phyloP scores from a whole-genome alignment of 805 yeast species.

The Hyphopichia homilentoma region DNA sequence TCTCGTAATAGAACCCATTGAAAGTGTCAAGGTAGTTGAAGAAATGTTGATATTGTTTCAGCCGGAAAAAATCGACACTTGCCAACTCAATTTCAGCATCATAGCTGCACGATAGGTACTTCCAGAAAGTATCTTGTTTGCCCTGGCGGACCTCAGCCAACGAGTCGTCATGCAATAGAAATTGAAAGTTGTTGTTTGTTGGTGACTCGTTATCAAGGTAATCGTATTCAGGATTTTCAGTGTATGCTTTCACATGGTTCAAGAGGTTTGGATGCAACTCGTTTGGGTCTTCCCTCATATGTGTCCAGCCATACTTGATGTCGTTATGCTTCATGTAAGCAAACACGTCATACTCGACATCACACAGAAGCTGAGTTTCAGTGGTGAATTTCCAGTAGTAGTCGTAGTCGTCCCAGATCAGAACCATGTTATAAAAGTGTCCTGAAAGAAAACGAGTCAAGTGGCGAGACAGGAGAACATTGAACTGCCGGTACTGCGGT shows the following conservation, averaged over 20 bases:
- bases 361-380: slow-evolving; percentile 18
- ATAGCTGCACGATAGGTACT: slow-evolving; percentile 8
- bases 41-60: slow-evolving; percentile 9
- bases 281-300: slow-evolving; percentile 7
- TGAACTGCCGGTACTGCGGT: slow-evolving; percentile 26
- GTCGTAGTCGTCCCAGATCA: slow-evolving; percentile 17
- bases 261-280: slow-evolving; percentile 8
- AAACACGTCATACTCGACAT: slow-evolving; percentile 22
- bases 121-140: slow-evolving; percentile 6
- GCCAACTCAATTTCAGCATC: slow-evolving; percentile 11
- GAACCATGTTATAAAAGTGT: slow-evolving; percentile 15
- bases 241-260: slow-evolving; percentile 6
- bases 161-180: slow-evolving; percentile 3
- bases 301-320: slow-evolving; percentile 19
- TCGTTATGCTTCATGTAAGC: slow-evolving; percentile 17
- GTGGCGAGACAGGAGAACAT: slow-evolving; percentile 14
- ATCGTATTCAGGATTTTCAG: slow-evolving; percentile 4
- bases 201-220: background rate
- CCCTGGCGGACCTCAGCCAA: slow-evolving; percentile 1
- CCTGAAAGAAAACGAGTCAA: slow-evolving; percentile 19
- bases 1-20: slow-evolving; percentile 9
- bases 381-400: slow-evolving; percentile 26
- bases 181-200: slow-evolving; percentile 6
- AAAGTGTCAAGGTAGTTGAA: slow-evolving; percentile 8
- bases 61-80: slow-evolving; percentile 6